phyloP scores from a whole-genome alignment of 2,329 filamentous ascomycete genomes.

The Ascochyta koolunga region DNA sequence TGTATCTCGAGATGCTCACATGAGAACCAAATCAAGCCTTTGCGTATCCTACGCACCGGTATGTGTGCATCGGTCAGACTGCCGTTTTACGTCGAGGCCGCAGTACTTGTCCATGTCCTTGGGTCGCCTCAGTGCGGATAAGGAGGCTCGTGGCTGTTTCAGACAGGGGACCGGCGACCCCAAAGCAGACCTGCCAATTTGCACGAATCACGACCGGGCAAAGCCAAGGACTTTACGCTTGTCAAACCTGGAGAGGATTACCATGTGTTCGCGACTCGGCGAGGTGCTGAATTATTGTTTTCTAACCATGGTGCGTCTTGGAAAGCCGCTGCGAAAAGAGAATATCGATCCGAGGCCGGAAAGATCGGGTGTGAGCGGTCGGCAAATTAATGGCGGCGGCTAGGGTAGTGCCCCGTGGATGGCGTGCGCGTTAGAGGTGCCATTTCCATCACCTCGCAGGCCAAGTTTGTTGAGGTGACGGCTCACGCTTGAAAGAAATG shows the following conservation, averaged over 20 bases:
- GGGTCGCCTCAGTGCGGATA: slow-evolving; percentile 11
- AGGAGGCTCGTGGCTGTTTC: slow-evolving; percentile 12
- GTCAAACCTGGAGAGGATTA: slow-evolving; percentile 12
- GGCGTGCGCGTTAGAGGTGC: slow-evolving; percentile 8
- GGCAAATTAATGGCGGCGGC: slow-evolving; percentile 15
- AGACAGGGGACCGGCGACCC: slow-evolving; percentile 1
- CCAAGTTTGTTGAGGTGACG: slow-evolving; percentile 5
- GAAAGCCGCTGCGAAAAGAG: not conserved
- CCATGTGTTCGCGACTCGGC: slow-evolving; percentile 2
- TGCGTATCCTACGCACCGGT: slow-evolving; percentile 21
- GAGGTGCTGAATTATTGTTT: not conserved
- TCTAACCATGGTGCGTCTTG: not conserved
- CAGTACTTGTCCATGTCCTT: slow-evolving; percentile 17
- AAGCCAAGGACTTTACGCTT: slow-evolving; percentile 1
- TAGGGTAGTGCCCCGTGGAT: slow-evolving; percentile 11
- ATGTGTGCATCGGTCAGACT: slow-evolving; percentile 19
- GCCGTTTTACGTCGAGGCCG: slow-evolving; percentile 18
- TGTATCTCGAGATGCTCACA: slow-evolving; percentile 13
- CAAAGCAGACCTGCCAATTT: slow-evolving; percentile 4
- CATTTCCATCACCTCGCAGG: slow-evolving; percentile 3
- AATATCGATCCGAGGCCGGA: not conserved
- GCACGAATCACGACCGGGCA: not conserved
- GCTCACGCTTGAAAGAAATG: not conserved
- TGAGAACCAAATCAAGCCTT: slow-evolving; percentile 12
- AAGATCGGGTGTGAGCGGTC: slow-evolving; percentile 5